phyloP scores from a whole-genome alignment of 1,284 basidiomycete species.

The Naganishia sp. region DNA sequence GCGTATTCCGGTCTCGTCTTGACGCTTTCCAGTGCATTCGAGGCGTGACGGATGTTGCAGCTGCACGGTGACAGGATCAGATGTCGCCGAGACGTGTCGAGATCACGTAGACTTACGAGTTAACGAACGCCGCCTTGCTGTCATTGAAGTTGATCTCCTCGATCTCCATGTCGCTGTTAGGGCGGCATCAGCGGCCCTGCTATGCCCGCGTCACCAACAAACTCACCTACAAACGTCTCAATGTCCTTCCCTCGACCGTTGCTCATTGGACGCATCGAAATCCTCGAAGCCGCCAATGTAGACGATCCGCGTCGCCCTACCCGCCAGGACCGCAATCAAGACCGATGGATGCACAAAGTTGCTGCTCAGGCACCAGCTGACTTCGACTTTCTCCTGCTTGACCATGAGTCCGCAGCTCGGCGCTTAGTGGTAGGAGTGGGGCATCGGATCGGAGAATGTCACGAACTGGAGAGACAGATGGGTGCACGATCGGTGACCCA shows the following conservation, averaged over 20 bases:
- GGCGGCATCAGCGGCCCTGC: neutral
- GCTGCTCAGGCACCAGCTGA: conserved; percentile 92
- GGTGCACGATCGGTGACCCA: conserved; percentile 9
- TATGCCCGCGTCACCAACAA: neutral
- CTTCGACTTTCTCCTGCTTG: conserved; percentile 85
- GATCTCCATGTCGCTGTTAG: conserved; percentile 59
- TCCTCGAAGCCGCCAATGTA: conserved; percentile 92
- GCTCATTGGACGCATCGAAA: conserved; percentile 81
- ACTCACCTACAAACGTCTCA: conserved; percentile 74
- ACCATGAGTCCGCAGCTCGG: conserved; percentile 82
- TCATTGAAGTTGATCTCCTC: conserved; percentile 95
- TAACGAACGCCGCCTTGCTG: conserved; percentile 95
- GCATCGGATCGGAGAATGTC: conserved; percentile 83
- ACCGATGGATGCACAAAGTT: conserved; percentile 74
- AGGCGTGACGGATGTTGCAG: conserved; percentile 84
- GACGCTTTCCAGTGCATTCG: conserved; percentile 91
- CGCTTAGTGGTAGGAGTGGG: conserved; percentile 87
- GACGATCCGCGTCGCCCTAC: conserved; percentile 88
- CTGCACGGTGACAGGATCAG: conserved; percentile 30
- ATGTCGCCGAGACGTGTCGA: neutral
- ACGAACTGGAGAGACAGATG: conserved; percentile 64
- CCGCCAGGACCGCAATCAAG: conserved; percentile 79
- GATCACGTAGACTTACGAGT: conserved; percentile 61
- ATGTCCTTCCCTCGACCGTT: conserved; percentile 84
- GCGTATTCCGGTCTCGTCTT: conserved; percentile 82